phyloP scores from a whole-genome alignment of 805 yeast genomes.

The Starmerella potacharoeniae region DNA sequence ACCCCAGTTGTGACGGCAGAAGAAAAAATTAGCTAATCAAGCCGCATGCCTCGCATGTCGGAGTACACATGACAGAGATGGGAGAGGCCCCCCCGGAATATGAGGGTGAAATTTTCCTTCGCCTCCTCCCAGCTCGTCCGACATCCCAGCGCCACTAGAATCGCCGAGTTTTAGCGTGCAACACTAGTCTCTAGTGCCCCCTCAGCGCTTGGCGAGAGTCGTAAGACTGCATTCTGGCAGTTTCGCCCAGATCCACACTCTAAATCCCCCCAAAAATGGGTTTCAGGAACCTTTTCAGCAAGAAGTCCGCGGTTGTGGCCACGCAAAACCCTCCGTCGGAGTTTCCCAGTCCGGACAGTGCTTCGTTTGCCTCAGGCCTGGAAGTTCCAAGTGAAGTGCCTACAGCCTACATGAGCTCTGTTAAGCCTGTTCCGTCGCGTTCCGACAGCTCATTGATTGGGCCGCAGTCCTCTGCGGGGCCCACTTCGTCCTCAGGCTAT shows the following conservation, averaged over 20 bases:
- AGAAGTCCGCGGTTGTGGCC: slow-evolving; percentile 4
- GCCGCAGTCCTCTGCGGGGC: neutral
- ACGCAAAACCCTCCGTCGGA: neutral
- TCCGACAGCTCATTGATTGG: neutral
- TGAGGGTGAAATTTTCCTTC: slow-evolving; percentile 2
- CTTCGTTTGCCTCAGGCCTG: neutral
- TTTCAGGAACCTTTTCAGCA: slow-evolving; percentile 12
- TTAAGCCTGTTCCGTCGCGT: neutral
- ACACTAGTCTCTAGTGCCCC: neutral
- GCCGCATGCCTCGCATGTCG: neutral
- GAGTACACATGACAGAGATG: neutral
- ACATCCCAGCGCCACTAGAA: neutral
- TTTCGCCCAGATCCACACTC: neutral
- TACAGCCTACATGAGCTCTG: neutral
- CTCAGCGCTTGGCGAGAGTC: slow-evolving; percentile 16
- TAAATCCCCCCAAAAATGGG: slow-evolving; percentile 9
- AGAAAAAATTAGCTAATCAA: slow-evolving; percentile 3
- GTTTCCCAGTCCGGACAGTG: neutral
- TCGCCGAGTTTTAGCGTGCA: slow-evolving; percentile 7
- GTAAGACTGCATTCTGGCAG: slow-evolving; percentile 3
- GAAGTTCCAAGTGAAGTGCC: neutral
- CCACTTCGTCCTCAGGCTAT: neutral
- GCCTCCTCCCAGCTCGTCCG: neutral
- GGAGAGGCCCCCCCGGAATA: neutral
- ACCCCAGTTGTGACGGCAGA: neutral